phyloP scores from a whole-genome alignment of 2,329 filamentous ascomycete genomes.

The Ceratocystis cacaofunesta region DNA sequence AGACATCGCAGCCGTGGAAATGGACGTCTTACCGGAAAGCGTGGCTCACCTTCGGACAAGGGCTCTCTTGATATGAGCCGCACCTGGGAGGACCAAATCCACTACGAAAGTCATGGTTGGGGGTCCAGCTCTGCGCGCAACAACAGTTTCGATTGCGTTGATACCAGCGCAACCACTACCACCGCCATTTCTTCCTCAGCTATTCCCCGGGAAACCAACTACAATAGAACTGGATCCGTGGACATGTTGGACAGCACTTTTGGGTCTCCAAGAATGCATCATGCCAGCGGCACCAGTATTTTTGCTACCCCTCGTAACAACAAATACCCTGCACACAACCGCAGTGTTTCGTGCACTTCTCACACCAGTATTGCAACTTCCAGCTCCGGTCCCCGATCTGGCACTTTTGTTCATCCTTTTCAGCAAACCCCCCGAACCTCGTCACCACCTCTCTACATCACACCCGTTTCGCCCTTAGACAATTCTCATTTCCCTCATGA shows the following conservation, averaged over 20 bases:
- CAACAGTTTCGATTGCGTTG: slow-evolving; percentile 33
- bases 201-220: slow-evolving; percentile 9
- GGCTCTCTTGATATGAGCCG: slow-evolving; percentile 48
- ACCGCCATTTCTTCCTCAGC: slow-evolving; percentile 17
- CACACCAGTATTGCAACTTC: slow-evolving; percentile 33
- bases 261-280: slow-evolving; percentile 8
- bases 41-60: slow-evolving; percentile 41
- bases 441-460: slow-evolving; percentile 32
- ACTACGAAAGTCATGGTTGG: slow-evolving; percentile 25
- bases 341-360: slow-evolving; percentile 44
- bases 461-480: background rate
- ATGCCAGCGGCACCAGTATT: slow-evolving; percentile 4
- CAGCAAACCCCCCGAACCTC: slow-evolving; percentile 48
- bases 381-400: slow-evolving; percentile 26
- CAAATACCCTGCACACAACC: slow-evolving; percentile 38
- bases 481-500: slow-evolving; percentile 30
- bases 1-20: slow-evolving; percentile 18
- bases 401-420: slow-evolving; percentile 46
- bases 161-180: slow-evolving; percentile 23
- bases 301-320: slow-evolving; percentile 18
- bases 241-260: slow-evolving; percentile 9
- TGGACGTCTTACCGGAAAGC: slow-evolving; percentile 37
- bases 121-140: slow-evolving; percentile 25
- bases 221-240: slow-evolving; percentile 2
- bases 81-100: slow-evolving; percentile 40